Evolutionary conservation across 2,329 filamentous ascomycete genomes (phyloP), one percentile per base, ranked within the genome.

Genomic region (Colletotrichum spaethianum): DNA sequence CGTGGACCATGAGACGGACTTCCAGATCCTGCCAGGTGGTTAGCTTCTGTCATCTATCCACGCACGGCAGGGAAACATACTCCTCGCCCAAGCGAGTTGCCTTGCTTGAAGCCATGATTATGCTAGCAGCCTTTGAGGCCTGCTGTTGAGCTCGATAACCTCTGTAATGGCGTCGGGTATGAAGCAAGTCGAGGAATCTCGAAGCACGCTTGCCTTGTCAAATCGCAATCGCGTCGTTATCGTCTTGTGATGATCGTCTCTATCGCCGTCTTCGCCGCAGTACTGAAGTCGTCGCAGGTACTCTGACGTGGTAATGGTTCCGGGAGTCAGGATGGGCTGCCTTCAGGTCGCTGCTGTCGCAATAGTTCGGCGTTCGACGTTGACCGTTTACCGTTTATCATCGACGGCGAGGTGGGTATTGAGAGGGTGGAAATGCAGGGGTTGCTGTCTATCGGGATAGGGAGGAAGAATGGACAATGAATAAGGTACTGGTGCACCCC

Each of bases 1-100:
- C n/a, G 71, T 52, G 38, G 26, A 16, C 9, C n/a, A 44, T 23
- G 12, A 38, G 62, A 87, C 93, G 91, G 88, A 97, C 94, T 97
- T 97, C 94, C 94, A 97, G 77, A 97, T 93, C 82, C 94, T 97
- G 79, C 59, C 72, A 23, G 4, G 23, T n/a, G n/a, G 68, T 75
- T 63, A 75, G 72, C 63, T 62, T 20, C 38, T 61, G 31, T 70
- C 42, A 42, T 20, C 50, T 20, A 31, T 36, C 38, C 33, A 44
- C 23, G 28, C 38, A 44, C 16, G 28, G 18, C 16, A 16, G 31
- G 44, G n/a, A 28, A 64, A 86, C 88, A 71, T 83, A 91, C 89
- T 91, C 89, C 81, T 91, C 89, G 80, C 89, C 89, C 74, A 91
- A 82, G 67, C 89, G 87, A 80, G 88, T 87, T 68, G 89, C 89